phyloP scores from a whole-genome alignment of 2,329 filamentous ascomycete species.

The Xylaria sp. region DNA sequence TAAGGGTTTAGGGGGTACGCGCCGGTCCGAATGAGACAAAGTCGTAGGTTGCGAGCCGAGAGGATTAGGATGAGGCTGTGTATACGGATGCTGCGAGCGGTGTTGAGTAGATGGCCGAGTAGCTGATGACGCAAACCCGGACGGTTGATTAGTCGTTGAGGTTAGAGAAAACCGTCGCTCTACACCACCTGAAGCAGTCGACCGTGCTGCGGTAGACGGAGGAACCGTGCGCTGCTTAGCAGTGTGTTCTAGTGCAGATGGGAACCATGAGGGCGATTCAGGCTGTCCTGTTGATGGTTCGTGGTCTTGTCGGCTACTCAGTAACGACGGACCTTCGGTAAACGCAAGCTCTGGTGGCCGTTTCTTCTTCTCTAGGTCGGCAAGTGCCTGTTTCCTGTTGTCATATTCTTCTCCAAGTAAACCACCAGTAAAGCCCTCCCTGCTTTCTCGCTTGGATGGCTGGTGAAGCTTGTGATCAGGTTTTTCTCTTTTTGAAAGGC shows the following conservation, averaged over 20 bases:
- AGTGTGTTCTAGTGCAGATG: constrained; percentile 51
- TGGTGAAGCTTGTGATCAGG: constrained; percentile 46
- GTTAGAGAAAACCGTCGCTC: constrained; percentile 39
- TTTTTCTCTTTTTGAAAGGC: constrained; percentile 38
- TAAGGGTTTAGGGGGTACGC: constrained; percentile 45
- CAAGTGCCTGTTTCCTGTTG: constrained; percentile 56
- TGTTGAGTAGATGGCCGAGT: constrained; percentile 29
- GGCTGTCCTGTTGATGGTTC: constrained; percentile 42
- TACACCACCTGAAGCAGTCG: constrained; percentile 40
- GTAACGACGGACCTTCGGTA: constrained; percentile 65
- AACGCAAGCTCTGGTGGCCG: constrained; percentile 55
- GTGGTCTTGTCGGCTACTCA: constrained; percentile 56
- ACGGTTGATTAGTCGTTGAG: constrained; percentile 36
- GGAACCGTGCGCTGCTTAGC: constrained; percentile 41
- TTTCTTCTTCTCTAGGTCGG: constrained; percentile 44
- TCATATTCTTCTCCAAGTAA: constrained; percentile 63
- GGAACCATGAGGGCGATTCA: constrained; percentile 52
- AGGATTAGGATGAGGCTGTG: constrained; percentile 37
- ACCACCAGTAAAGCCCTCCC: constrained; percentile 62
- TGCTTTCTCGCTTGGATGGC: constrained; percentile 43
- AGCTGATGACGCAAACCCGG: constrained; percentile 26
- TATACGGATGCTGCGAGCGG: constrained; percentile 17
- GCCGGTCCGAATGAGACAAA: constrained; percentile 41
- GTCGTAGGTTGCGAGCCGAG: constrained; percentile 37
- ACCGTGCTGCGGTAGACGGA: constrained; percentile 31